Evolutionary conservation across 2,329 filamentous ascomycete species (phyloP), one percentile per base, ranked within the genome.

Genomic region (Fusarium mangiferae): DNA sequence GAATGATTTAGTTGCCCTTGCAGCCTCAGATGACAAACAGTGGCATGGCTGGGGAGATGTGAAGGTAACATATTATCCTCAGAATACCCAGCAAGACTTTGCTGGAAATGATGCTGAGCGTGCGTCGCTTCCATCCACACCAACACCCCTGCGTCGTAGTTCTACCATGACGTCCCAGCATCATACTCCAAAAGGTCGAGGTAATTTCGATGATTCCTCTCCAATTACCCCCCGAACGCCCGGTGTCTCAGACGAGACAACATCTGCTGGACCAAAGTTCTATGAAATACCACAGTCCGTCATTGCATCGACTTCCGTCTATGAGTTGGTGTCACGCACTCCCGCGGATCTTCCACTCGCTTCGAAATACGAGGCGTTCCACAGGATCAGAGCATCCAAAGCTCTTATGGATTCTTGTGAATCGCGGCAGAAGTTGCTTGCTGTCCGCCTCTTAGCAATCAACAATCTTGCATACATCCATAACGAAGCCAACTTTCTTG

Each of bases 391-490:
- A 66, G 90, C 93, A 65, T 94, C 95, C n/a, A 93, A 95, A 81
- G 94, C 94, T 20, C 86, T 99, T 65, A 86, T 90, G 38, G 88
- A 87, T 3, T 91, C 93, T 2, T 81, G 87, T 18, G 87, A 91
- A 66, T 89, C 89, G 28, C 90, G 95, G 49, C 93, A 94, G 79
- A 89, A 93, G 76, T 91, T 96, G 22, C 87, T 99, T 55, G 91
- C 93, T 41, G 90, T 96, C 60, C 93, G 96, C 38, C 86, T 98
- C 42, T 87, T 99, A 46, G 95, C 96, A 20, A 92, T 98, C 68
- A 93, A 94, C 30, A 99, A 98, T 78, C 83, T 99, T 71, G 94
- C 95, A 5, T 98, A 97, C 80, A 94, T 98, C 62, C 92, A 97
- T 75, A 88, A 89, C 5, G 97, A 99, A 78, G 84, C 88, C 8